Evolutionary conservation across 2,329 filamentous ascomycete species (phyloP).

Genomic region (Pseudocercospora crystallina): DNA sequence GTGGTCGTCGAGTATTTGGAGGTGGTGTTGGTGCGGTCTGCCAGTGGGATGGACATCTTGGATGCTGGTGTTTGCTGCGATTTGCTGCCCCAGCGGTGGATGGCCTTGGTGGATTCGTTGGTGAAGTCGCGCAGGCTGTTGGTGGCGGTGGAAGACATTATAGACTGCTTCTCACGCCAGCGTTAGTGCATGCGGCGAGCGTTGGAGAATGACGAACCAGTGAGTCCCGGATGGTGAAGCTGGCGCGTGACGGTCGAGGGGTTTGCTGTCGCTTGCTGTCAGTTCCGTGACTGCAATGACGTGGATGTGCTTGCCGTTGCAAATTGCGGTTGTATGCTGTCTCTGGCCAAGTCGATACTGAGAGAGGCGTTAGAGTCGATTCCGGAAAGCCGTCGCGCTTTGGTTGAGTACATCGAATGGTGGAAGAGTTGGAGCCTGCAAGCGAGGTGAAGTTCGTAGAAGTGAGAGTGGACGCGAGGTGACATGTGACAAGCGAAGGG

Average conservation of each 20-base stretch:
- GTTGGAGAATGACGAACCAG: no score
- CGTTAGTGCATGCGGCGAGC: no score
- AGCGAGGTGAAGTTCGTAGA: no score
- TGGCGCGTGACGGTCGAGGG: no score
- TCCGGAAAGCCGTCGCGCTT: constrained; percentile 18
- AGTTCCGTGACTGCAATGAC: not conserved
- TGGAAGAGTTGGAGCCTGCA: no score
- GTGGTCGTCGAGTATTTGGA: constrained; percentile 19
- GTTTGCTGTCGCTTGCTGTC: no score
- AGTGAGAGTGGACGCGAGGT: no score
- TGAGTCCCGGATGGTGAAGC: no score
- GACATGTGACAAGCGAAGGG: no score
- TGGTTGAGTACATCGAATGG: constrained; percentile 1
- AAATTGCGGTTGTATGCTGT: not conserved
- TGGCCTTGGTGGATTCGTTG: constrained; percentile 13
- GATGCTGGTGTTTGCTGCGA: constrained; percentile 12
- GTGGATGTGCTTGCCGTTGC: not conserved
- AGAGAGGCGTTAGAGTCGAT: constrained; percentile 25
- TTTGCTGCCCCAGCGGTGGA: constrained; percentile 22
- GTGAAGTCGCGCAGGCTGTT: constrained; percentile 15
- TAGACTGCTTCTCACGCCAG: constrained; percentile 6
- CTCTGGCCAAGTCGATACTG: constrained; percentile 16
- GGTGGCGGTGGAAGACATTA: constrained; percentile 19
- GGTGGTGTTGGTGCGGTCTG: constrained; percentile 24
- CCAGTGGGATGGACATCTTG: constrained; percentile 18